Percentiles rank a stretch among this genome's conserved stretches.
Conservation (phyloP, 2,329 filamentous ascomycete genomes). For the Pseudocercospora macadamiae region DNA sequence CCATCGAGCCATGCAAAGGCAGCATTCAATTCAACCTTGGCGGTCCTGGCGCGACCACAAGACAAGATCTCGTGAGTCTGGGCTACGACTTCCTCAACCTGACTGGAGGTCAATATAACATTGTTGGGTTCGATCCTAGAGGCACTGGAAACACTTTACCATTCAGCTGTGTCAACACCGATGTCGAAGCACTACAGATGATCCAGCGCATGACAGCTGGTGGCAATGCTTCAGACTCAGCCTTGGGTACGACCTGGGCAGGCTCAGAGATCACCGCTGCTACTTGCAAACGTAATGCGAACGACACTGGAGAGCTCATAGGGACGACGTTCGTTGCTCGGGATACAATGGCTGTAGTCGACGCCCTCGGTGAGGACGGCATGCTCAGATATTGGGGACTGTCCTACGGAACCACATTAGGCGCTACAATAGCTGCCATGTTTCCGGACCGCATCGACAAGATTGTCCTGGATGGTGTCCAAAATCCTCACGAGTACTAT, state of each 20-base stretch:
- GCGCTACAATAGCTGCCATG: constrained; percentile 43
- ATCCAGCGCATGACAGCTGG: neutral
- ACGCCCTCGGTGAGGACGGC: constrained; percentile 48
- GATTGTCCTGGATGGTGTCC: constrained; percentile 46
- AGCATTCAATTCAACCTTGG: constrained; percentile 41
- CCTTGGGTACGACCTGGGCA: constrained; percentile 22
- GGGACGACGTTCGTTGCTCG: constrained; percentile 51
- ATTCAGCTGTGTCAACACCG: constrained; percentile 21
- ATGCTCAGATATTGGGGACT: constrained; percentile 48
- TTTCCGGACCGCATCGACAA: constrained; percentile 40
- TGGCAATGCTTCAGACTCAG: constrained; percentile 18
- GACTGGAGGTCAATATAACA: constrained; percentile 19
- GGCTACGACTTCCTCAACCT: neutral
- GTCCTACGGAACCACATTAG: constrained; percentile 50
- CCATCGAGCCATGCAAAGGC: constrained; percentile 35
- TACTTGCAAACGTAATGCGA: constrained; percentile 13
- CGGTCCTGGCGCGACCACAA: constrained; percentile 33
- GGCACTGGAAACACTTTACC: constrained; percentile 26
- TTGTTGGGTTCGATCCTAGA: constrained; percentile 20
- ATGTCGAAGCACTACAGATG: neutral
- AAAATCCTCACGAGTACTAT: constrained; percentile 3
- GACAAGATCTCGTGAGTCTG: constrained; percentile 1
- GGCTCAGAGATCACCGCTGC: constrained; percentile 11
- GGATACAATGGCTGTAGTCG: constrained; percentile 51
- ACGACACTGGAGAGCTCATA: constrained; percentile 42